phyloP scores from a whole-genome alignment of 441 rosid genomes.

The Euphorbia schlechtendalii region DNA sequence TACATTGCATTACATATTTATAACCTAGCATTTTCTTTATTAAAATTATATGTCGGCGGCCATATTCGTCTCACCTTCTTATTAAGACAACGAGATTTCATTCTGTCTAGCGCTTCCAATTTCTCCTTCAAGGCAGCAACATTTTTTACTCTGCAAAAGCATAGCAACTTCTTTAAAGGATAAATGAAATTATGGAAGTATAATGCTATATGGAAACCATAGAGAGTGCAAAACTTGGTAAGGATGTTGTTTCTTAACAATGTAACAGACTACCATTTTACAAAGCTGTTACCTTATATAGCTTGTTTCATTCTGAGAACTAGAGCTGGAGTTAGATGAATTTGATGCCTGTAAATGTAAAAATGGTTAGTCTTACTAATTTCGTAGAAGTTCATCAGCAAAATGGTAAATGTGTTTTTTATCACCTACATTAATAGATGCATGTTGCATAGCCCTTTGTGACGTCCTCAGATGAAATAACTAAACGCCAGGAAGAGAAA shows the following conservation, averaged over 20 bases:
- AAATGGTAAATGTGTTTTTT: background rate
- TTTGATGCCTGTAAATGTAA: conserved; percentile 29
- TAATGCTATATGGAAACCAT: background rate
- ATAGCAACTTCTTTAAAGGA: conserved; percentile 4
- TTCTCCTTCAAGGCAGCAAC: conserved; percentile 26
- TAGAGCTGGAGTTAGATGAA: conserved; percentile 15
- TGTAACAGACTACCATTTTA: background rate
- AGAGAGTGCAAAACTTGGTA: background rate
- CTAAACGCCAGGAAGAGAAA: conserved; percentile 24
- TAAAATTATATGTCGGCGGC: background rate
- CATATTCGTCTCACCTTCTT: conserved; percentile 38
- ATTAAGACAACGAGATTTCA: conserved; percentile 26
- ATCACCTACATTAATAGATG: conserved; percentile 30
- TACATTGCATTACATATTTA: background rate
- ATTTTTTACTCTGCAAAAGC: conserved; percentile 28
- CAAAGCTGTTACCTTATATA: conserved; percentile 27
- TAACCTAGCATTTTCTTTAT: background rate
- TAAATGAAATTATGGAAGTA: background rate
- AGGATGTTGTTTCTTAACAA: background rate
- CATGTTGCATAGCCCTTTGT: conserved; percentile 43
- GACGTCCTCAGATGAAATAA: conserved; percentile 52
- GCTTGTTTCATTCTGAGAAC: conserved; percentile 30
- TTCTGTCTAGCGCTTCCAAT: conserved; percentile 31
- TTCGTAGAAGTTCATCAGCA: background rate
- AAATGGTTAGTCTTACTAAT: conserved; percentile 11